phyloP scores from a whole-genome alignment of 2,329 filamentous ascomycete species.

The Ceratocystis diversiconidia region DNA sequence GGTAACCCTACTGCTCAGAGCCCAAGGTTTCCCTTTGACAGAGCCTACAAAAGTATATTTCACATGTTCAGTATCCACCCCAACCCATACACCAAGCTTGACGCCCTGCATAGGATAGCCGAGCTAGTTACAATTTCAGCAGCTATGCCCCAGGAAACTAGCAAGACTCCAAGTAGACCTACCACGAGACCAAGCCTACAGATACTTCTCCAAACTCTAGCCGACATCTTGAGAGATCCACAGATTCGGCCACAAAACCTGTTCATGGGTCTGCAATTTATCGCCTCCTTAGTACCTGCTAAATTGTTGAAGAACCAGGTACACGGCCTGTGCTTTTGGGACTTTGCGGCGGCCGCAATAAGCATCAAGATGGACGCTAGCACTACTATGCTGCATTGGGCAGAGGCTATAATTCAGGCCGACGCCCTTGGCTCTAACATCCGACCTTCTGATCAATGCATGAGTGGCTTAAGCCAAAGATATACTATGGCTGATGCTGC shows the following conservation, averaged over 20 bases:
- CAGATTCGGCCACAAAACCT: constrained; percentile 63
- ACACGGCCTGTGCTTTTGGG: constrained; percentile 70
- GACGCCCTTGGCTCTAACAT: constrained; percentile 28
- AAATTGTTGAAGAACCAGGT: constrained; percentile 47
- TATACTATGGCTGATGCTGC: constrained; percentile 70
- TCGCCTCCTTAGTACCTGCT: constrained; percentile 50
- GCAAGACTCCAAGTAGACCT: constrained; percentile 36
- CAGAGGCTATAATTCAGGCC: constrained; percentile 40
- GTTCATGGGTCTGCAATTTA: constrained; percentile 68
- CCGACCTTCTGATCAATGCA: constrained; percentile 24
- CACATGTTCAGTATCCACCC: constrained; percentile 79
- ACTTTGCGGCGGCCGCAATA: constrained; percentile 77
- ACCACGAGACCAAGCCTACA: constrained; percentile 35
- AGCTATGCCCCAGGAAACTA: constrained; percentile 52
- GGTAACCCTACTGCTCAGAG: constrained; percentile 20
- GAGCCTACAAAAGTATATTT: constrained; percentile 65
- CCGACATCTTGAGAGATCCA: constrained; percentile 51
- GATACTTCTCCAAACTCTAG: constrained; percentile 51
- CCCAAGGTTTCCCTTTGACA: constrained; percentile 61
- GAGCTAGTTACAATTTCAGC: constrained; percentile 66
- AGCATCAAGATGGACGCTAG: constrained; percentile 78
- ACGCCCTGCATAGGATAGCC: constrained; percentile 69
- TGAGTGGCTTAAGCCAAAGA: constrained; percentile 30
- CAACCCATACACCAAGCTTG: constrained; percentile 75
- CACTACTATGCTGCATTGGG: constrained; percentile 57